phyloP scores from a whole-genome alignment of 1,284 basidiomycete species.

The Retiboletus fuscus region DNA sequence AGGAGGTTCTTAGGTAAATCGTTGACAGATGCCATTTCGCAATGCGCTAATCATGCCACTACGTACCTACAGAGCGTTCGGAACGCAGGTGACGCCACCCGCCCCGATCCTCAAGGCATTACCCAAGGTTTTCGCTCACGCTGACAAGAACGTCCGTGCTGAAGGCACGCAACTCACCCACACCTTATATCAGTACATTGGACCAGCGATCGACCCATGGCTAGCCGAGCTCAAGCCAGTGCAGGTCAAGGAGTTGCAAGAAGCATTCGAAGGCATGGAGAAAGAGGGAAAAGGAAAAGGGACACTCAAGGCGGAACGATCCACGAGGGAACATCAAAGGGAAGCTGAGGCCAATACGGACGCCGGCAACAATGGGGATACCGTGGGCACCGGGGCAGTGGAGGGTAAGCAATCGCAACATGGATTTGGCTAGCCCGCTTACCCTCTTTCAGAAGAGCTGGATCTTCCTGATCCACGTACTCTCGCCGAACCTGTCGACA shows the following conservation, averaged over 20 bases:
- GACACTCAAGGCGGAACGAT: constrained; percentile 79
- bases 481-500: constrained; percentile 87
- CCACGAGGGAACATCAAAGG: constrained; percentile 83
- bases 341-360: constrained; percentile 72
- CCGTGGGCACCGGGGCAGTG: constrained; percentile 48
- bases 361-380: constrained; percentile 54
- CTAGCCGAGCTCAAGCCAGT: constrained; percentile 96
- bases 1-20: constrained; percentile 73
- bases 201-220: constrained; percentile 88
- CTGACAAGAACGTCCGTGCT: constrained; percentile 95
- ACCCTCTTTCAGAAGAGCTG: constrained; percentile 49
- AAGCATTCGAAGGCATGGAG: constrained; percentile 89
- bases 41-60: constrained; percentile 14
- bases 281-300: constrained; percentile 87
- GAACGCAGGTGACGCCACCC: constrained; percentile 81
- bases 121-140: constrained; percentile 94
- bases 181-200: constrained; percentile 89
- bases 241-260: constrained; percentile 96
- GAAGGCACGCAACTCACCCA: constrained; percentile 88
- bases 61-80: constrained; percentile 75
- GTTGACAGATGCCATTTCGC: constrained; percentile 14
- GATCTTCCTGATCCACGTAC: constrained; percentile 82
- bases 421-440: constrained; percentile 28
- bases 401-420: constrained; percentile 41
- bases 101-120: constrained; percentile 87